Evolutionary conservation across 768 basidiomycete species (phyloP).

Genomic region (Lactarius hengduanensis): DNA sequence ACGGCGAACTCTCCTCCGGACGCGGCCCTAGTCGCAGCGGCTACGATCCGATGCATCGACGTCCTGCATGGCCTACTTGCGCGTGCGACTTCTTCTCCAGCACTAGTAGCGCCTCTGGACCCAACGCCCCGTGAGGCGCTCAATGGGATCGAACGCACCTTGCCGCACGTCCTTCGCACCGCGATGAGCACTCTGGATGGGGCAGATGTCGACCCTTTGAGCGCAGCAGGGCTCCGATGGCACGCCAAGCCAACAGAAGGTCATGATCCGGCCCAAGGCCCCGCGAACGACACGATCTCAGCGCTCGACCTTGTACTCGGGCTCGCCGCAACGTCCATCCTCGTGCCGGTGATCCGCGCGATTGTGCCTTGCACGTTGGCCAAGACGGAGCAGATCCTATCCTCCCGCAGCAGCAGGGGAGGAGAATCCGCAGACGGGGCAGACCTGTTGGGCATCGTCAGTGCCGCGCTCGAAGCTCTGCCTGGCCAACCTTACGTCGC

Average conservation of each 20-base stretch:
- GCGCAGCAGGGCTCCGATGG: neutral
- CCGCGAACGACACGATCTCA: neutral
- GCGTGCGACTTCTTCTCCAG: constrained; percentile 2
- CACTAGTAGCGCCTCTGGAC: neutral
- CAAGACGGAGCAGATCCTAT: constrained; percentile 9
- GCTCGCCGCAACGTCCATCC: neutral
- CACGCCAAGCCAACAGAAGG: neutral
- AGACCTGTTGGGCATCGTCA: constrained; percentile 8
- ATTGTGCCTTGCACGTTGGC: constrained; percentile 17
- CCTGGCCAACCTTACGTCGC: neutral
- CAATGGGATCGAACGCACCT: neutral
- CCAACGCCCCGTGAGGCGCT: constrained; percentile 15
- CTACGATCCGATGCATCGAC: constrained; percentile 15
- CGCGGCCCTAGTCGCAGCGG: neutral
- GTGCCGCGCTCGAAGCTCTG: constrained; percentile 1
- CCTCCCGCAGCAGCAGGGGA: neutral
- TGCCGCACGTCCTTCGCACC: constrained; percentile 11
- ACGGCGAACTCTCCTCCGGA: neutral
- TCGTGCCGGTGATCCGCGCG: constrained; percentile 17
- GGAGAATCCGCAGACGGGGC: constrained; percentile 5
- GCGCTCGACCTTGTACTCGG: constrained; percentile 14
- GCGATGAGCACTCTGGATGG: neutral
- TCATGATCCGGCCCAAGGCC: neutral
- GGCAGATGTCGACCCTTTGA: constrained; percentile 1
- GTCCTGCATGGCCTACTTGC: constrained; percentile 7